Evolutionary conservation across 495 filamentous ascomycete genomes (phyloP), one percentile per base, ranked within the genome.

Genomic region (Cairneyella variabilis): DNA sequence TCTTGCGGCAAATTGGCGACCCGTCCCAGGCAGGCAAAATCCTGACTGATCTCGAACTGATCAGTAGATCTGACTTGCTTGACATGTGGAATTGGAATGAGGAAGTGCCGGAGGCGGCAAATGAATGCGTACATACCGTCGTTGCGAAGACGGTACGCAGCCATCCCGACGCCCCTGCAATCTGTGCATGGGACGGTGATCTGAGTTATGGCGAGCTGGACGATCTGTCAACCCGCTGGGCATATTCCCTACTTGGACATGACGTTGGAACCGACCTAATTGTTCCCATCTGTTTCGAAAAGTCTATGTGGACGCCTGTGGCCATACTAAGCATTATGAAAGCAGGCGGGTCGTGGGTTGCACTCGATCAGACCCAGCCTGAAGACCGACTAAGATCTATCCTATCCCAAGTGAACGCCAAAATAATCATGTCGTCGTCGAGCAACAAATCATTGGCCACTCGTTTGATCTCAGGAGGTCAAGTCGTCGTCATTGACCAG

Each of bases 41-140:
- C n/a, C n/a, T n/a, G n/a, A n/a, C n/a, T n/a, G n/a, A n/a, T n/a
- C n/a, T n/a, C n/a, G n/a, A n/a, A n/a, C n/a, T n/a, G n/a, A n/a
- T n/a, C n/a, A n/a, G n/a, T n/a, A n/a, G n/a, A n/a, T n/a, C n/a
- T n/a, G 28, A 32, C 28, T 32, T 6, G 37, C 37, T 9, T 8
- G 8, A 17, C 37, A 40, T 18, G 7, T 17, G 37, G 37, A 17
- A 8, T 9, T 57, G 54, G 82, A 65, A 68, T 25, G 53, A 53
- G 17, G 49, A 36, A 12, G 47, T 51, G 8, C 61, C 63, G 1
- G 56, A 64, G 2, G 36, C 54, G 2, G 57, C 66, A 1, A 63
- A 70, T 2, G 8, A 47, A 23, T 77, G 72, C 50, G 65, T 78
- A 10, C 75, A 83, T 58, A 69, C 76, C 4, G 52, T 80, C 3